Base-by-base conservation (phyloP, 495 filamentous ascomycete genomes). In the Annulohypoxylon bovei region DNA sequence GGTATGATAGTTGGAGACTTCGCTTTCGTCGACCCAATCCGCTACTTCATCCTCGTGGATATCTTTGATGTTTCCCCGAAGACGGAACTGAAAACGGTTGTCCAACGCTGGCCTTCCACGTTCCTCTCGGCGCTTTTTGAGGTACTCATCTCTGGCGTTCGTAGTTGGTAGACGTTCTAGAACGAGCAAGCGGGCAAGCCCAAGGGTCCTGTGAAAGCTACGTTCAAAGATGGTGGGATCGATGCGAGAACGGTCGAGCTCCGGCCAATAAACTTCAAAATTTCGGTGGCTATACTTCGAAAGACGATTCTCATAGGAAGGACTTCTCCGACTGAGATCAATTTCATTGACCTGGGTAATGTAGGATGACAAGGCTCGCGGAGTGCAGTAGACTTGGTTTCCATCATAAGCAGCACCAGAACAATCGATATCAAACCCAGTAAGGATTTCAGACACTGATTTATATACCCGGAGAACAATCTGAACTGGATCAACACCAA, bases 201-300 rank as follows among this genome's bases (percentile, higher is more conserved):
- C 92, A 44, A 91, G 83, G 0, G 90, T 92, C 11, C 90, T 79
- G 22, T 84, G 81, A 61, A 94, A 95, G 54, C 88, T 92, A 52
- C 92, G 79, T 75, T 96, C 92, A 62, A 90, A 96, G 58, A 96
- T 93, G 2, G 92, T 93, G 7, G 92, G 92, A 71, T 96, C 92
- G 50, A 96, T 82, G 8, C 85, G 85, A 3, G 86, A 85, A 20
- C 92, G 86, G 58, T 94, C 90, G 22, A 96, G 81, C 23, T 86
- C 81, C 0, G 87, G 81, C 88, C 91, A 95, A 75, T 91, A 91
- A 3, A 94, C 85, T 74, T 96, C 92, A 60, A 96, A 96, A 2
- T 91, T 91, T 11, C 92, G 83, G 74, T 90, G 92, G 22, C 89
- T 91, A 77, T 95, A 96, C 76, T 96, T 96, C 3, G 91, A 92